Evolutionary conservation across 1,139 yeast species (phyloP).

Genomic region (Martiniozyma asiatica): DNA sequence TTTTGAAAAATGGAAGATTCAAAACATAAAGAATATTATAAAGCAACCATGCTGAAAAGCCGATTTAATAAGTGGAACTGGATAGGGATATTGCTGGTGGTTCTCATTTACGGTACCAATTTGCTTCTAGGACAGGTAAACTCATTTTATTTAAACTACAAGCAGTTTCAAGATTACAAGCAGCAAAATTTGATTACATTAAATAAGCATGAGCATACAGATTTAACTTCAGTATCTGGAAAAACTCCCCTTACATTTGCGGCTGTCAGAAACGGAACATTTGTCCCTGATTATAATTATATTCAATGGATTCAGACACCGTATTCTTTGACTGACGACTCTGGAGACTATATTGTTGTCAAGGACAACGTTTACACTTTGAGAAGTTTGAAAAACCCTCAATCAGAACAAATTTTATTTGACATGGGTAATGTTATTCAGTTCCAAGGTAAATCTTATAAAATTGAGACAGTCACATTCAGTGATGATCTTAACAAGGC

Average conservation of each 20-base stretch:
- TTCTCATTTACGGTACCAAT: constrained; percentile 6
- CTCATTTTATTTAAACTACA: constrained; percentile 1
- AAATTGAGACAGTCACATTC: constrained; percentile 42
- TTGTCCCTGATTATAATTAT: constrained; percentile 35
- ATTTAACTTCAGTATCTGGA: no score
- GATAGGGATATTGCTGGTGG: constrained; percentile 12
- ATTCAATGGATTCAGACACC: constrained; percentile 60
- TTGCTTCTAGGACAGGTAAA: constrained; percentile 7
- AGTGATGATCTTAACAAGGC: constrained; percentile 55
- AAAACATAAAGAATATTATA: no score
- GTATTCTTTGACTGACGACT: constrained; percentile 29
- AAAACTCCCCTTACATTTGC: constrained; percentile 25
- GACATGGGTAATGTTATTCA: constrained; percentile 33
- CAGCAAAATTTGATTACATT: no score
- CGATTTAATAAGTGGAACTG: no score
- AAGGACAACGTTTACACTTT: constrained; percentile 28
- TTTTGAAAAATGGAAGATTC: no score
- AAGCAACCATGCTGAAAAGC: no score
- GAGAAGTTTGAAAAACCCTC: constrained; percentile 38
- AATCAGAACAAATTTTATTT: constrained; percentile 34
- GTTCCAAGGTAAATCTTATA: constrained; percentile 29
- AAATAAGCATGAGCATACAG: no score
- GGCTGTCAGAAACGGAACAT: constrained; percentile 36
- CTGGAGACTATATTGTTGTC: constrained; percentile 42
- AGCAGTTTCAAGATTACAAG: not conserved